A percentile compares a stretch with the other conserved stretches of the same genome.
Conservation (phyloP, 768 basidiomycete species). For the Russula lepida region DNA sequence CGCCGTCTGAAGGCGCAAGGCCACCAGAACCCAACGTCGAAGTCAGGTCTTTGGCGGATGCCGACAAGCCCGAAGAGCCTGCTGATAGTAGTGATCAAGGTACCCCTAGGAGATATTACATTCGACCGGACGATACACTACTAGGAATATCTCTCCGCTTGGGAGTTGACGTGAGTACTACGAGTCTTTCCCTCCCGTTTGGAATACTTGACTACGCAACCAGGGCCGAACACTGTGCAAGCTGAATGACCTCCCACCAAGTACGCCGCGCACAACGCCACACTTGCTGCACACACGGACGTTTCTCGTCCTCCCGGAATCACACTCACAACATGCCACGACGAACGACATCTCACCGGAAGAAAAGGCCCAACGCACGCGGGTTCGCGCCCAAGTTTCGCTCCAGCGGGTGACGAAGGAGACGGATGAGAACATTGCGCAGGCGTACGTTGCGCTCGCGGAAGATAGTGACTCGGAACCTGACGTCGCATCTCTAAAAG, state of each 20-base stretch:
- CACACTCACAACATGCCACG: slow-evolving; percentile 23
- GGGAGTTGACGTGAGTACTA: slow-evolving; percentile 44
- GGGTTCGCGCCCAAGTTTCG: slow-evolving; percentile 50
- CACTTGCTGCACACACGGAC: slow-evolving; percentile 65
- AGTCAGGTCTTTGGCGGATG: background rate
- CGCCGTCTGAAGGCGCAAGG: background rate
- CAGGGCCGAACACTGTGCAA: slow-evolving; percentile 54
- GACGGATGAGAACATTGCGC: slow-evolving; percentile 55
- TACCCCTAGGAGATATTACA: slow-evolving; percentile 9
- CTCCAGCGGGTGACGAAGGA: slow-evolving; percentile 63
- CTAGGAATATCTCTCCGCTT: slow-evolving; percentile 16
- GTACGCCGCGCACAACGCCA: slow-evolving; percentile 59
- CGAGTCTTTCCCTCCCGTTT: background rate
- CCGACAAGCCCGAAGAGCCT: background rate
- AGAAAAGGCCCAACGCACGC: slow-evolving; percentile 36
- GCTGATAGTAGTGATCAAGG: background rate
- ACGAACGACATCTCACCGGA: slow-evolving; percentile 28
- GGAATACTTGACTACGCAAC: background rate
- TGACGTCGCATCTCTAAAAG: slow-evolving; percentile 1
- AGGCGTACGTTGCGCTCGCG: slow-evolving; percentile 62
- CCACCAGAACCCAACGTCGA: background rate
- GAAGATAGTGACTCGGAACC: slow-evolving; percentile 29
- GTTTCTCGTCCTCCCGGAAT: slow-evolving; percentile 46
- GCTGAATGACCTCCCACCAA: slow-evolving; percentile 57
- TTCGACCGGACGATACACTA: slow-evolving; percentile 18